Evolutionary conservation across 495 filamentous ascomycete genomes (phyloP).

Genomic region (Xylaria sp.): DNA sequence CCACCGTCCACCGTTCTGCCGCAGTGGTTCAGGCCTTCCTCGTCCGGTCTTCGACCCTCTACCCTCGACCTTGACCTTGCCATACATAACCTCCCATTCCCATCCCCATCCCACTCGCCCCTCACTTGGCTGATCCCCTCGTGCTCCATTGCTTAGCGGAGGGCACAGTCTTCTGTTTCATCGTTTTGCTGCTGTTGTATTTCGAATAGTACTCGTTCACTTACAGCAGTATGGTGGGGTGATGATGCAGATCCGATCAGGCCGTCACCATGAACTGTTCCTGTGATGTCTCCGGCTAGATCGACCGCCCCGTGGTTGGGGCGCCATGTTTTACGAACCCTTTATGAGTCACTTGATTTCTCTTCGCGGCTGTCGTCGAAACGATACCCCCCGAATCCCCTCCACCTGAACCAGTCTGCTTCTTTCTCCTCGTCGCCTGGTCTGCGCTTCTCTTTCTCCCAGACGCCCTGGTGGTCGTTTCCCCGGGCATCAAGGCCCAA

Average conservation of each 20-base stretch:
- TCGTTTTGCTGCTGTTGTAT: not conserved
- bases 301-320: conserved; percentile 52
- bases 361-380: conserved; percentile 44
- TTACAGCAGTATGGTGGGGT: not conserved
- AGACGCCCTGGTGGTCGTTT: conserved; percentile 35
- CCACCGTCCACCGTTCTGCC: not conserved
- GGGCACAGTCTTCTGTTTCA: not conserved
- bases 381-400: conserved; percentile 32
- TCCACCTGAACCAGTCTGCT: conserved; percentile 32
- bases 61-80: not conserved
- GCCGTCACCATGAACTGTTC: conserved; percentile 43
- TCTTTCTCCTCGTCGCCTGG: conserved; percentile 30
- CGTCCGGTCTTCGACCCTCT: not conserved
- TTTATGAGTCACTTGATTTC: conserved; percentile 49
- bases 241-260: conserved; percentile 4
- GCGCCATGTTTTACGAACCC: conserved; percentile 52
- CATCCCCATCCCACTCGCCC: no score
- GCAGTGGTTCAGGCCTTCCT: conserved; percentile 12
- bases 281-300: conserved; percentile 55
- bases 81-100: not conserved
- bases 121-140: not conserved
- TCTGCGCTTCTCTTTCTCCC: conserved; percentile 31
- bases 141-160: not conserved
- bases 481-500: conserved; percentile 31
- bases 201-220: not conserved